phyloP scores from a whole-genome alignment of 805 yeast genomes.

The Aciculoconidium aculeatum region DNA sequence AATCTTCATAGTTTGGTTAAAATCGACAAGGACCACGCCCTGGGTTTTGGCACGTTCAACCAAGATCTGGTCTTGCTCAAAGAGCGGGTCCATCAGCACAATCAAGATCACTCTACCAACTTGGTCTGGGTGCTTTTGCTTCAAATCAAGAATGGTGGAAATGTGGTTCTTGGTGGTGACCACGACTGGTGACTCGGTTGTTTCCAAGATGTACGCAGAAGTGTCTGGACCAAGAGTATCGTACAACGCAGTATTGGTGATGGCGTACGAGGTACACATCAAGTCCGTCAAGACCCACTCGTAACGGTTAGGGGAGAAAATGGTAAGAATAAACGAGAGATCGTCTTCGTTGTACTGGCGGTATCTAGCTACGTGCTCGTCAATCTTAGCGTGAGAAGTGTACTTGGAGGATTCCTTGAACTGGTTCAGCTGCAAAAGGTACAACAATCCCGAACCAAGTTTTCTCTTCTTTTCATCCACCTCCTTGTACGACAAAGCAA shows the following conservation, averaged over 20 bases:
- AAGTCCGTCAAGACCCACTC: conserved; percentile 36
- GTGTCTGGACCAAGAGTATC: conserved; percentile 35
- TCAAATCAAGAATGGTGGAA: conserved; percentile 40
- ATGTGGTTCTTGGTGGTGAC: conserved; percentile 50
- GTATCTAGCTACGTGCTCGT: conserved; percentile 11
- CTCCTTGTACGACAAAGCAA: conserved; percentile 11
- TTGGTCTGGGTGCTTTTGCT: conserved; percentile 24
- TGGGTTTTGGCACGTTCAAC: conserved; percentile 27
- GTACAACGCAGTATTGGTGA: conserved; percentile 36
- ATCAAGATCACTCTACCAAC: conserved; percentile 43
- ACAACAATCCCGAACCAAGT: conserved; percentile 20
- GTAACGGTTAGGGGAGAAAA: conserved; percentile 28
- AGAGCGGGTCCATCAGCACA: conserved; percentile 49
- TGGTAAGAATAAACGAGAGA: conserved; percentile 26
- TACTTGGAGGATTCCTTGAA: conserved; percentile 11
- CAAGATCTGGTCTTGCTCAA: conserved; percentile 48
- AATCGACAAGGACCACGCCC: conserved; percentile 15
- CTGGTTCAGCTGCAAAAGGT: conserved; percentile 16
- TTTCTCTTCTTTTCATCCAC: conserved; percentile 10
- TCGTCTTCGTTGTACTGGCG: conserved; percentile 13
- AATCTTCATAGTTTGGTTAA: conserved; percentile 16
- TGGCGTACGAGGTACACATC: conserved; percentile 26
- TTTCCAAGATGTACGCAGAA: conserved; percentile 26
- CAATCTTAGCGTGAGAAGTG: conserved; percentile 19
- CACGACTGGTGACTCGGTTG: conserved; percentile 39